phyloP scores from a whole-genome alignment of 2,329 filamentous ascomycete genomes.

The Microsporum canis region DNA sequence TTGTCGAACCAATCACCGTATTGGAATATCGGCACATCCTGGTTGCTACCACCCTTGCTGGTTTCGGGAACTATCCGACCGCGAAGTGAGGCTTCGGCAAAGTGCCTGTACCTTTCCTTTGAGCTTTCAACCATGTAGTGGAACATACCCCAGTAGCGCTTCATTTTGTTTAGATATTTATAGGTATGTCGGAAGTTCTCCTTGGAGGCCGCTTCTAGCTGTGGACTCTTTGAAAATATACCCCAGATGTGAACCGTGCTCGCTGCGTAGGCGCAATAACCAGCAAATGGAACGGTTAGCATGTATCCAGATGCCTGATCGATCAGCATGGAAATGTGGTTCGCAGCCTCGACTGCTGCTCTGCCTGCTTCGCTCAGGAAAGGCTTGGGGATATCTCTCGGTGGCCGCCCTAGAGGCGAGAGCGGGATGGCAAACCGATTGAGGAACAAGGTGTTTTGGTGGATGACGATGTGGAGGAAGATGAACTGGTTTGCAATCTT shows the following conservation, averaged over 20 bases:
- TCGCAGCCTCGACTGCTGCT: conserved; percentile 71
- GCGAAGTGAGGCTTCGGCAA: conserved; percentile 66
- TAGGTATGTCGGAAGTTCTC: conserved; percentile 78
- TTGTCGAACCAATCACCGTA: conserved; percentile 97
- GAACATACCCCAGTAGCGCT: conserved; percentile 97
- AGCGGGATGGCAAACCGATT: conserved; percentile 72
- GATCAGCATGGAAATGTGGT: conserved; percentile 72
- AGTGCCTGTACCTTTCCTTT: conserved; percentile 74
- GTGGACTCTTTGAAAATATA: conserved; percentile 72
- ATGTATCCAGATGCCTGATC: conserved; percentile 68
- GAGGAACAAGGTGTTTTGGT: conserved; percentile 83
- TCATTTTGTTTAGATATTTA: conserved; percentile 86
- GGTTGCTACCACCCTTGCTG: conserved; percentile 18
- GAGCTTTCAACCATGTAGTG: conserved; percentile 92
- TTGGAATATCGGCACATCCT: conserved; percentile 62
- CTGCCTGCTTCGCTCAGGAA: conserved; percentile 67
- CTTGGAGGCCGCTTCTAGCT: conserved; percentile 66
- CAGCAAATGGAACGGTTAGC: conserved; percentile 81
- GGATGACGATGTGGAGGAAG: conserved; percentile 78
- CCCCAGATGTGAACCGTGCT: conserved; percentile 91
- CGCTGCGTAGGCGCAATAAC: conserved; percentile 87
- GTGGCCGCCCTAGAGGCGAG: conserved; percentile 51
- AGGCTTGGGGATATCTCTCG: conserved; percentile 60
- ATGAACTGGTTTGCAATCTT: conserved; percentile 83
- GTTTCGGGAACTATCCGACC: conserved; percentile 42